Conservation (phyloP, 495 filamentous ascomycete genomes). For the Podospora conica region DNA sequence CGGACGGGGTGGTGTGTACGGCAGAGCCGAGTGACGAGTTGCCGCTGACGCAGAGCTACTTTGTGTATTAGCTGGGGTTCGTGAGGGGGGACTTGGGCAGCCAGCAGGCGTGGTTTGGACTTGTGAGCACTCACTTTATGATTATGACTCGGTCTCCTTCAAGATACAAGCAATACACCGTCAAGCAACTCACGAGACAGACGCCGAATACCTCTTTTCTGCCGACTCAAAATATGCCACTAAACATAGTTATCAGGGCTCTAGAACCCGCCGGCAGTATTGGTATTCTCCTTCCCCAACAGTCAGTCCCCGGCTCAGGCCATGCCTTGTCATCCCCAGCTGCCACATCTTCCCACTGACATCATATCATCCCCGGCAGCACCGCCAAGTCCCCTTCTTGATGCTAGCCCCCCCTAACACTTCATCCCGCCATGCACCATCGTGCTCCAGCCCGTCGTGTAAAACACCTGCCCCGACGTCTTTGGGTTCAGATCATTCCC, state of each 20-base stretch:
- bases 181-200: background rate
- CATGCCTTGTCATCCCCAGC: too few relatives aligned
- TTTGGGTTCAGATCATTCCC: background rate
- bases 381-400: too few relatives aligned
- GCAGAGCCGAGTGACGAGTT: conserved; percentile 67
- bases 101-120: background rate
- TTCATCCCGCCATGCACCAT: background rate
- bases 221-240: background rate
- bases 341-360: background rate
- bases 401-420: background rate
- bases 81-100: background rate
- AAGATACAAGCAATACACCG: background rate
- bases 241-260: background rate
- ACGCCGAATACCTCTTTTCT: background rate
- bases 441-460: background rate
- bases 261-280: too few relatives aligned
- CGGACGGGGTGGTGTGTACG: conserved; percentile 69
- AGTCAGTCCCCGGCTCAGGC: too few relatives aligned
- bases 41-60: conserved; percentile 78
- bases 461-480: background rate
- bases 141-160: background rate
- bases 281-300: too few relatives aligned
- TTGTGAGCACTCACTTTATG: background rate
- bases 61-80: conserved; percentile 54
- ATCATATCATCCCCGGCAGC: background rate